Conservation (phyloP, 164 flowering plant genomes). For the Piper betle region DNA sequence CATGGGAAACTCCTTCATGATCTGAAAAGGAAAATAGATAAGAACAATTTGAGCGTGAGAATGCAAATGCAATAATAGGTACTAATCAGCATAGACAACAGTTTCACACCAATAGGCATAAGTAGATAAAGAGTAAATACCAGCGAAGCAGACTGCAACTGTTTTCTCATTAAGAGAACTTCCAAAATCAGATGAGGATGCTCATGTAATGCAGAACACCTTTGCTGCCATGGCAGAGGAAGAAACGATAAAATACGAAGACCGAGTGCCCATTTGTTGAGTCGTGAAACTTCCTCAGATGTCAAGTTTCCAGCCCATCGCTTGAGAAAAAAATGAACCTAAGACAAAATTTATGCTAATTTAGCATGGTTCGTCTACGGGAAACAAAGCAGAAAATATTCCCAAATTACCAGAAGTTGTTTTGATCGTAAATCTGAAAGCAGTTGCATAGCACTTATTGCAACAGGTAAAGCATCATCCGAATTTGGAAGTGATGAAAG, state of each 20-base stretch:
- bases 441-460: constrained; percentile 98
- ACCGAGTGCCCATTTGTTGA: constrained; percentile 96
- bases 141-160: constrained; percentile 88
- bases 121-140: constrained; percentile 22
- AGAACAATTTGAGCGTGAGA: background rate
- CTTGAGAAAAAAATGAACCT: constrained; percentile 99
- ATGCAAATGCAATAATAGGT: background rate
- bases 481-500: constrained; percentile 88
- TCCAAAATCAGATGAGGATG: constrained; percentile 90
- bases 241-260: constrained; percentile 87
- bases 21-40: constrained; percentile 29
- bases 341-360: background rate
- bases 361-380: background rate
- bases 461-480: constrained; percentile 95
- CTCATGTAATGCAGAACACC: constrained; percentile 93
- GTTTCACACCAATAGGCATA: constrained; percentile 3
- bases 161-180: constrained; percentile 95
- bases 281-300: constrained; percentile 68
- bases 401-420: constrained; percentile 74
- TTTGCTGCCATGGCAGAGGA: constrained; percentile 98
- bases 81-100: background rate
- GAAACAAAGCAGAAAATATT: background rate
- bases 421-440: constrained; percentile 87
- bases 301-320: constrained; percentile 81
- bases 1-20: constrained; percentile 83